phyloP scores from a whole-genome alignment of 441 rosid species.

The Monsonia emarginata region DNA sequence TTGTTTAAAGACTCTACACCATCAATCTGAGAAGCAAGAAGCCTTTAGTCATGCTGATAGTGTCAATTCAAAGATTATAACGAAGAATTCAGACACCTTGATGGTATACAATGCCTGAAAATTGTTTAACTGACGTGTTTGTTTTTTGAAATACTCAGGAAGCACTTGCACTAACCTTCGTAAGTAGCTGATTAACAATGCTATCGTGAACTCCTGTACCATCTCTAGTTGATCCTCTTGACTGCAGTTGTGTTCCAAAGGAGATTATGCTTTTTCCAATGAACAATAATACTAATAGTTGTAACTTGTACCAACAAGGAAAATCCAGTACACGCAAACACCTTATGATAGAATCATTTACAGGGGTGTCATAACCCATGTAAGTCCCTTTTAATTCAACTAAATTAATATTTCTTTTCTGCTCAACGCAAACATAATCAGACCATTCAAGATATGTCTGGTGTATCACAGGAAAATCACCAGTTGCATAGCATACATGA shows the following conservation, averaged over 20 bases:
- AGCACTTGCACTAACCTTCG: constrained; percentile 51
- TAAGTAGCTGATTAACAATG: constrained; percentile 88
- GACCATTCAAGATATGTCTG: background rate
- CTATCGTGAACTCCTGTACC: constrained; percentile 98
- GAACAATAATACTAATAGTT: background rate
- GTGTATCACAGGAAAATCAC: background rate
- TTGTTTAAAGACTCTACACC: constrained; percentile 97
- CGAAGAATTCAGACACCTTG: too few relatives aligned
- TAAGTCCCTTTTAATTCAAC: background rate
- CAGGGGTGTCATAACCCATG: background rate
- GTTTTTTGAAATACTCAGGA: constrained; percentile 7
- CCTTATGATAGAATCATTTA: background rate
- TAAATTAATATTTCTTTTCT: background rate
- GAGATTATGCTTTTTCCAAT: constrained; percentile 11
- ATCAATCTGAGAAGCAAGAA: constrained; percentile 64
- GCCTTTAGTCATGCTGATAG: constrained; percentile 12
- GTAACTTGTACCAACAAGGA: background rate
- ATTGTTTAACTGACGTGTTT: too few relatives aligned
- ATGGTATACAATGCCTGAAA: constrained; percentile 6
- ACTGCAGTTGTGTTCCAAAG: constrained; percentile 36
- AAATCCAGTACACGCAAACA: background rate
- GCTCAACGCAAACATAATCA: background rate
- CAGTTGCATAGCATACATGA: background rate
- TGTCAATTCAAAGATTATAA: too few relatives aligned
- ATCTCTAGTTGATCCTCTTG: constrained; percentile 96